These are phyloP conservation scores for Globisporangium solare DNA, from an alignment of 352 stramenopile species.

Conservation along the genomic window DNA sequence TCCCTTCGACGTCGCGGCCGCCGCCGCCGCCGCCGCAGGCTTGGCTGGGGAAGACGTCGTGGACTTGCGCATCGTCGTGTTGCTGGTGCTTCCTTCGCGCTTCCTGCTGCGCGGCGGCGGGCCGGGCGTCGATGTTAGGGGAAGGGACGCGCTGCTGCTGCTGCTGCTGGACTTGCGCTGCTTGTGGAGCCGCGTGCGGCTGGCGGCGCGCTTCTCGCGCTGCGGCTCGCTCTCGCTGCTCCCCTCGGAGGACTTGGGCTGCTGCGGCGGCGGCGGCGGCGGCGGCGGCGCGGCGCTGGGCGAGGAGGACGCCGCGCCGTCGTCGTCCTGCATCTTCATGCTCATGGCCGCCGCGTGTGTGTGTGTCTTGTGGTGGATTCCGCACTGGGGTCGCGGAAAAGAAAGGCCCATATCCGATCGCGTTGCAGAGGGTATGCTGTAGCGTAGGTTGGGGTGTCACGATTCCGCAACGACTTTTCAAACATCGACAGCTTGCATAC, in stretches of 20 bases:
- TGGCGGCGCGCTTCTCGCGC: slow-evolving; percentile 5
- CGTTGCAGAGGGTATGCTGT: neutral
- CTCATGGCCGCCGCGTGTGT: slow-evolving; percentile 17
- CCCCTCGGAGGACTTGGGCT: no score
- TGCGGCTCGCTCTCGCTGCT: neutral
- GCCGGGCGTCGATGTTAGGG: neutral
- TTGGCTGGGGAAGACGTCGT: neutral
- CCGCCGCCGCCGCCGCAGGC: neutral
- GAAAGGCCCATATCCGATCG: slow-evolving; percentile 7
- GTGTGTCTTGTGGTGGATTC: neutral
- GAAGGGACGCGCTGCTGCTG: slow-evolving; percentile 13
- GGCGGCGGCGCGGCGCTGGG: no score
- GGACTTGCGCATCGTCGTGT: slow-evolving; percentile 1
- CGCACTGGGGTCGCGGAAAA: slow-evolving; percentile 1
- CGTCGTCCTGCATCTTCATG: slow-evolving; percentile 28
- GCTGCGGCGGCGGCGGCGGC: slow-evolving; percentile 1
- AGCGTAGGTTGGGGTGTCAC: neutral
- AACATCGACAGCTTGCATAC: neutral
- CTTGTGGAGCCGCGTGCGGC: slow-evolving; percentile 18
- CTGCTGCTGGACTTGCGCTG: slow-evolving; percentile 15
- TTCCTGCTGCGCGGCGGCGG: slow-evolving; percentile 8
- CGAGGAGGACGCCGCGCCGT: no score
- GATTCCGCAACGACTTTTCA: neutral
- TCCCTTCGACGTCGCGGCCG: neutral
- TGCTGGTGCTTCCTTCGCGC: slow-evolving; percentile 7